Conservation (phyloP, 202 grass and related monocot species). For the Musa balbisiana region DNA sequence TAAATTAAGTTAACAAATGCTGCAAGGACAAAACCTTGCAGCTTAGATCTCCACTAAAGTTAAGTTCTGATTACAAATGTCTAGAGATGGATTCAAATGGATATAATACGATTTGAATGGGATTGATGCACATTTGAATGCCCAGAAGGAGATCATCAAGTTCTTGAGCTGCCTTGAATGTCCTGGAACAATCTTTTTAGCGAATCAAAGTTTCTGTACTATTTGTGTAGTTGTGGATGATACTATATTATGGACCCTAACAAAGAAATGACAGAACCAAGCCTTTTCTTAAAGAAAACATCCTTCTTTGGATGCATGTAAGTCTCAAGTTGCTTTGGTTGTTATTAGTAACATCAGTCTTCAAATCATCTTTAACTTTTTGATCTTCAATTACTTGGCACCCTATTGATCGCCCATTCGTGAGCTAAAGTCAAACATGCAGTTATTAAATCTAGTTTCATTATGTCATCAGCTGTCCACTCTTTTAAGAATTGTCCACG, state of each 20-base stretch:
- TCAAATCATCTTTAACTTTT: neutral
- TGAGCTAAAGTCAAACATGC: neutral
- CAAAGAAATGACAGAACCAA: neutral
- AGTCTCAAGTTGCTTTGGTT: neutral
- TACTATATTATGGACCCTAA: neutral
- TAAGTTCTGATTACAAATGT: neutral
- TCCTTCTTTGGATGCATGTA: neutral
- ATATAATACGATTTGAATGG: no score
- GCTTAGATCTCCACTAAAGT: neutral
- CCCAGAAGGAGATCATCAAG: neutral
- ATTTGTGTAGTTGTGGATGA: neutral
- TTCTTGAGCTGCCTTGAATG: neutral
- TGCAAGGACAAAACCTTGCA: neutral
- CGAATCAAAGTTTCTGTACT: neutral
- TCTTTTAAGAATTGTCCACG: no score
- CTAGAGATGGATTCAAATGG: neutral
- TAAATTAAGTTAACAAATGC: neutral
- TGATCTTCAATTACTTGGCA: neutral
- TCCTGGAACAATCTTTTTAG: neutral
- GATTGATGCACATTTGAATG: neutral
- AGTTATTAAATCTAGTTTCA: no score
- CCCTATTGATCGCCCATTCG: neutral
- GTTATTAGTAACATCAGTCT: conserved; percentile 2
- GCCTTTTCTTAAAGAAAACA: neutral
- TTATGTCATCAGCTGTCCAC: no score